Evolutionary conservation across 176 grass and related monocot species (phyloP), one percentile per base, ranked within the genome.

Genomic region (Lolium rigidum): DNA sequence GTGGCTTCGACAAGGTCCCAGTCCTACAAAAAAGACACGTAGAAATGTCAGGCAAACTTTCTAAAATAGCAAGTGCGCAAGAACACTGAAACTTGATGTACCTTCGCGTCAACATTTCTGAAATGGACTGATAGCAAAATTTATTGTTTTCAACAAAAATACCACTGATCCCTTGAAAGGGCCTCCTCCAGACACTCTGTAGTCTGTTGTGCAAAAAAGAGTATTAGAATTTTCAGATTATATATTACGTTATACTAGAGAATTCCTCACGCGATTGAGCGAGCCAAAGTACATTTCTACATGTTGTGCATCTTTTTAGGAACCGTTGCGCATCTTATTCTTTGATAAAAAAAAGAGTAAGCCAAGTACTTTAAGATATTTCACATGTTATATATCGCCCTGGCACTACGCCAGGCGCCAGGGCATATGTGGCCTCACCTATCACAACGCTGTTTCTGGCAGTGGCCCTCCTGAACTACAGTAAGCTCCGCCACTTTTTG

Each of bases 81-180:
- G 9, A 71, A 71, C 20, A 21, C 10, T 44, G 9, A 44, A 70
- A 70, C 37, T 70, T 6, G 38, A 39, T 17, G 9, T 70, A 11
- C 37, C 37, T 70, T 44, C 38, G 41, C 37, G 17, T 70, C 67
- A 11, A 6, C 37, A 10, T 43, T 43, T 20, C 8, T 38, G 5
- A 10, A 70, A 18, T 70, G 67, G 7, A n/a, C 66, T 2, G 39
- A 70, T n/a, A 70, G 67, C 39, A 18, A 37, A 70, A 70, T 10
- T 70, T 70, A 17, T 70, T 20, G 17, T 70, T 70, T 70, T 70
- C 66, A 70, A 10, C 67, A 43, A 43, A 70, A n/a, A 38, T 38
- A 41, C 37, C 37, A 0, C 20, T 10, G 17, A 43, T 43, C 16
- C 38, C 35, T 69, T 69, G 35, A 35, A 20, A 41, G 3, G 35